A percentile compares a stretch with the other conserved stretches of the same genome.
phyloP scores from a whole-genome alignment of 2,329 filamentous ascomycete genomes.

The Penicillium sp. region DNA sequence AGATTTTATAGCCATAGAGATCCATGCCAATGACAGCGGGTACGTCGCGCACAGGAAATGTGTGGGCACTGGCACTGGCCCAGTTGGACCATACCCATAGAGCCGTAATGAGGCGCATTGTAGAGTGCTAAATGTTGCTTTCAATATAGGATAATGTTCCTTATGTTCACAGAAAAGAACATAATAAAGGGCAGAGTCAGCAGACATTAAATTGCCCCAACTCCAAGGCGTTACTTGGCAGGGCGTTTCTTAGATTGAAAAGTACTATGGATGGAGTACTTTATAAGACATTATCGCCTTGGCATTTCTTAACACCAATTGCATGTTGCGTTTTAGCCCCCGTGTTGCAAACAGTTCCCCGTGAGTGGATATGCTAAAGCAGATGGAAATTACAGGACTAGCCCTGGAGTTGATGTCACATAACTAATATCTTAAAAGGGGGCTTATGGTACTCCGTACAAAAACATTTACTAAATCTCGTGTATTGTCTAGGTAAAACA shows the following conservation, averaged over 20 bases:
- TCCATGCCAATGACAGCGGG: background rate
- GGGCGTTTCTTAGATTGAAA: background rate
- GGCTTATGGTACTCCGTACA: too few relatives aligned
- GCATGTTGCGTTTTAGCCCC: background rate
- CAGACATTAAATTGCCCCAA: background rate
- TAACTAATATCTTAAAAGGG: too few relatives aligned
- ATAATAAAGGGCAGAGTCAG: too few relatives aligned
- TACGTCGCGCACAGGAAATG: background rate
- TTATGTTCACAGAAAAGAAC: background rate
- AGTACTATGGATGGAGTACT: too few relatives aligned
- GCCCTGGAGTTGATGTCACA: too few relatives aligned
- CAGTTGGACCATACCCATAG: background rate
- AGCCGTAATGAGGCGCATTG: background rate
- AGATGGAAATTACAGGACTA: too few relatives aligned
- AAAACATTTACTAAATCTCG: background rate
- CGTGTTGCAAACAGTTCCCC: background rate
- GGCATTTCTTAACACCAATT: background rate
- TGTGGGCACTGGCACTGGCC: background rate
- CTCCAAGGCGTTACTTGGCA: background rate
- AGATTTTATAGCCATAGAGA: background rate
- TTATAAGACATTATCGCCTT: background rate
- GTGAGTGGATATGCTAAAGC: too few relatives aligned
- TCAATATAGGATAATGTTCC: background rate
- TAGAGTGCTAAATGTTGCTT: background rate
- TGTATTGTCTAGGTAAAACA: background rate